Evolutionary conservation across 2,329 filamentous ascomycete species (phyloP).

Genomic region (Blumeriella jaapii): DNA sequence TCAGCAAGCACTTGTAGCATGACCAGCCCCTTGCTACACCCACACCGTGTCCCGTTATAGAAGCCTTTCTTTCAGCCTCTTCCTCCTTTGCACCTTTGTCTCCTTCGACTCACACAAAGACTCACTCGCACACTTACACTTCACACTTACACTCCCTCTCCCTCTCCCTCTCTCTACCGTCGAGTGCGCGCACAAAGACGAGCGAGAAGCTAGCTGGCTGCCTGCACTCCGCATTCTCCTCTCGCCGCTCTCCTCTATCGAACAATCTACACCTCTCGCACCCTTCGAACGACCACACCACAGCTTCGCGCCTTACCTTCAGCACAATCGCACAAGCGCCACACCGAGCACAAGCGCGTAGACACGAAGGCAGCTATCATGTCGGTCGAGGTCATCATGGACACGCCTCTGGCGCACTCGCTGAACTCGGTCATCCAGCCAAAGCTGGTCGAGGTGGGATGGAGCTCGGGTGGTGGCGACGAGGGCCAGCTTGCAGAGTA

Average conservation of each 20-base stretch:
- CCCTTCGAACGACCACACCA: background rate
- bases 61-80: background rate
- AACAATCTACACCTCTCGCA: too few species aligned
- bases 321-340: too few species aligned
- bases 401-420: conserved; percentile 74
- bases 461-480: conserved; percentile 67
- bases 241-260: background rate
- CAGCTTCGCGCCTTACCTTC: background rate
- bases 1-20: background rate
- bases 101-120: conserved; percentile 5
- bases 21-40: background rate
- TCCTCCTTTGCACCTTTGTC: conserved; percentile 4
- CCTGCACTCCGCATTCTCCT: too few species aligned
- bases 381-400: conserved; percentile 64
- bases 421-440: conserved; percentile 75
- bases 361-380: conserved; percentile 37
- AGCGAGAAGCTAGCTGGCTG: too few species aligned
- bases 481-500: conserved; percentile 85
- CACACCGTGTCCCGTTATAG: background rate
- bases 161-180: too few species aligned
- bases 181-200: too few species aligned
- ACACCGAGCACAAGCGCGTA: background rate
- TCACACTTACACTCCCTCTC: too few species aligned
- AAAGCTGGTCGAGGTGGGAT: conserved; percentile 86
- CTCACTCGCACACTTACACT: background rate